A percentile compares a stretch with the other conserved stretches of the same genome.
Evolutionary conservation across 2,329 filamentous ascomycete genomes (phyloP).

Genomic region (Calonectria naviculata): DNA sequence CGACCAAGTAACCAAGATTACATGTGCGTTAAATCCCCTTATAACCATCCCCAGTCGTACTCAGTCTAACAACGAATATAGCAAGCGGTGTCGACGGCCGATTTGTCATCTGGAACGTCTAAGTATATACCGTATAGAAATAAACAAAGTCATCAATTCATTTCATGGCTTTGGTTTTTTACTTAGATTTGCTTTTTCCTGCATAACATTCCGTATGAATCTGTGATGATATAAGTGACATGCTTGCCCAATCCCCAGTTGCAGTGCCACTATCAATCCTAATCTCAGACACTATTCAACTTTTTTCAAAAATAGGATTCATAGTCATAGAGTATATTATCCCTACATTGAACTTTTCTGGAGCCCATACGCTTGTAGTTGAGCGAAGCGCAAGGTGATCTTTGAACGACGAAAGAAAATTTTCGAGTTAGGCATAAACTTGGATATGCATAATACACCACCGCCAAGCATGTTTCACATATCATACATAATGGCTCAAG

Average conservation of each 20-base stretch:
- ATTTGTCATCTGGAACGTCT: constrained; percentile 81
- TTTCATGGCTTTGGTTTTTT: background rate
- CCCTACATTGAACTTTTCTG: background rate
- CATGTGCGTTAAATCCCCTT: constrained; percentile 72
- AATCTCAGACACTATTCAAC: background rate
- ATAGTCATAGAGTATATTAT: background rate
- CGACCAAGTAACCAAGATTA: constrained; percentile 80
- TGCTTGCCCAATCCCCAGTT: background rate
- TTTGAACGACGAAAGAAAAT: too few relatives aligned
- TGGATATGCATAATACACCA: background rate
- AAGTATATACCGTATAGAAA: constrained; percentile 40
- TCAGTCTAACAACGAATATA: constrained; percentile 51
- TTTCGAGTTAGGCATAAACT: too few relatives aligned
- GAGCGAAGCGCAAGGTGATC: too few relatives aligned
- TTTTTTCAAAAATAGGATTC: background rate
- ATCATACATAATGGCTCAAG: background rate
- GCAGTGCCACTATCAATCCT: background rate
- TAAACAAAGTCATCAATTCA: background rate
- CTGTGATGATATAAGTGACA: background rate
- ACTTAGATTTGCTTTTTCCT: background rate
- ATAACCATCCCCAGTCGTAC: background rate
- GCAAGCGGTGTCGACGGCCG: constrained; percentile 87
- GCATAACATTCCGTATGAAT: too few relatives aligned
- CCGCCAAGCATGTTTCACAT: background rate
- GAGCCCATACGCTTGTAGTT: background rate